Conservation (phyloP, 371 early-diverging fungal species). For the Mucor mucedo region DNA sequence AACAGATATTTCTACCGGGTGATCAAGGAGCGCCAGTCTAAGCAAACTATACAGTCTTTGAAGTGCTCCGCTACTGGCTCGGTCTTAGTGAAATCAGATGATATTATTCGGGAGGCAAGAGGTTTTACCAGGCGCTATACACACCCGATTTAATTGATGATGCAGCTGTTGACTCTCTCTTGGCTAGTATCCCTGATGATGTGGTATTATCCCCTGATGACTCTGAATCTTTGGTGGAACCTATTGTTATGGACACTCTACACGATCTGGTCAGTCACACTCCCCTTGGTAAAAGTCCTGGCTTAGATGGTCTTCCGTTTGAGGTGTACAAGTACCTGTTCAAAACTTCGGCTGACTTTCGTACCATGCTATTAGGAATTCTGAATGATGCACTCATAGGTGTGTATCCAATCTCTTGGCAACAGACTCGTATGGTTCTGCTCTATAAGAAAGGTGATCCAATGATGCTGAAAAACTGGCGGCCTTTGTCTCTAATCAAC, state of each 20-base stretch:
- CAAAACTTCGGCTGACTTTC: not conserved
- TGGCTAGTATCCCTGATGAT: not conserved
- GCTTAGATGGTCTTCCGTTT: not conserved
- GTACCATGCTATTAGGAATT: not conserved
- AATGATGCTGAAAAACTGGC: constrained; percentile 23
- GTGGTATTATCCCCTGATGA: not conserved
- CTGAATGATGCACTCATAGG: not conserved
- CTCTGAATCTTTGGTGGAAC: not conserved
- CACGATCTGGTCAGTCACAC: not conserved
- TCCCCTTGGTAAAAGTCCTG: constrained; percentile 4
- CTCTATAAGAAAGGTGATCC: constrained; percentile 10
- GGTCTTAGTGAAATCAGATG: no score
- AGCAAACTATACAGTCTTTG: no score
- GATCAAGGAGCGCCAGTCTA: no score
- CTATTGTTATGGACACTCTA: not conserved
- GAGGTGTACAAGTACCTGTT: no score
- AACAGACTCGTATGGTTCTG: constrained; percentile 1
- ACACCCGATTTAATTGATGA: no score
- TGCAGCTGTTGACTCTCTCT: not conserved
- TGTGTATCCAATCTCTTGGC: not conserved
- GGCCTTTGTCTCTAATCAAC: constrained; percentile 20
- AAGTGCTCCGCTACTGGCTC: no score
- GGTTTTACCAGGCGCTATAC: no score
- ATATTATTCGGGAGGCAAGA: no score
- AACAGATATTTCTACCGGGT: no score